Percentiles rank a stretch among this genome's conserved stretches.
These are phyloP conservation scores for Hagleromyces aurorensis DNA, from an alignment of 805 yeast species.

Conservation along the genomic window DNA sequence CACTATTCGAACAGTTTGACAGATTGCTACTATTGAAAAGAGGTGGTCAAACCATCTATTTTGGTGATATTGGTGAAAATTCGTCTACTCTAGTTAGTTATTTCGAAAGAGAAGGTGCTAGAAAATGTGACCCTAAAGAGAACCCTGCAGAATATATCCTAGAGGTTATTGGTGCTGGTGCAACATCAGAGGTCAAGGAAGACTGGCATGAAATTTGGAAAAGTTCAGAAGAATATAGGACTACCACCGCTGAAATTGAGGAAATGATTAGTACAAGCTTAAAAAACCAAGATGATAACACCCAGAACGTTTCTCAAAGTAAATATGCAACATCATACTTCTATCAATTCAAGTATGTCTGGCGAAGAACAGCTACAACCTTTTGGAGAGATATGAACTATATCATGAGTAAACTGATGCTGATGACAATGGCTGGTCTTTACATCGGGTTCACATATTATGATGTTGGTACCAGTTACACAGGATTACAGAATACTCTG, in stretches of 20 bases:
- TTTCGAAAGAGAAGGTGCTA: slow-evolving; percentile 61
- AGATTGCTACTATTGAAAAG: slow-evolving; percentile 39
- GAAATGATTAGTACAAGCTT: slow-evolving; percentile 23
- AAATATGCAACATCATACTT: slow-evolving; percentile 35
- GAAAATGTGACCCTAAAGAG: slow-evolving; percentile 41
- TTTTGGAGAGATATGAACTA: slow-evolving; percentile 58
- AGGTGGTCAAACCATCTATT: slow-evolving; percentile 42
- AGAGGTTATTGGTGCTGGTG: slow-evolving; percentile 40
- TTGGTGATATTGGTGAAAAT: slow-evolving; percentile 29
- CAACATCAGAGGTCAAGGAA: slow-evolving; percentile 34
- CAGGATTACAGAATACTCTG: slow-evolving; percentile 53
- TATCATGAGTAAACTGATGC: slow-evolving; percentile 48
- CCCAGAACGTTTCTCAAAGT: slow-evolving; percentile 8
- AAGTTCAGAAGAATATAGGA: slow-evolving; percentile 32
- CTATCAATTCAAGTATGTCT: slow-evolving; percentile 37
- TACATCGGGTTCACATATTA: slow-evolving; percentile 69
- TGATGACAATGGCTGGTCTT: slow-evolving; percentile 44
- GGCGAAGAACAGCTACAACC: slow-evolving; percentile 33
- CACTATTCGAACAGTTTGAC: slow-evolving; percentile 41
- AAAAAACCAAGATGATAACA: slow-evolving; percentile 4
- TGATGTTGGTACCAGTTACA: slow-evolving; percentile 42
- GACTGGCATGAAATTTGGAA: slow-evolving; percentile 63
- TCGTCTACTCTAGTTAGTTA: slow-evolving; percentile 47
- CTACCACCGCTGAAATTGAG: slow-evolving; percentile 27
- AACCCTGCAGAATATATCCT: slow-evolving; percentile 40